Evolutionary conservation across 441 rosid species (phyloP), one percentile per base, ranked within the genome.

Genomic region (Pelargonium fulgidum): DNA sequence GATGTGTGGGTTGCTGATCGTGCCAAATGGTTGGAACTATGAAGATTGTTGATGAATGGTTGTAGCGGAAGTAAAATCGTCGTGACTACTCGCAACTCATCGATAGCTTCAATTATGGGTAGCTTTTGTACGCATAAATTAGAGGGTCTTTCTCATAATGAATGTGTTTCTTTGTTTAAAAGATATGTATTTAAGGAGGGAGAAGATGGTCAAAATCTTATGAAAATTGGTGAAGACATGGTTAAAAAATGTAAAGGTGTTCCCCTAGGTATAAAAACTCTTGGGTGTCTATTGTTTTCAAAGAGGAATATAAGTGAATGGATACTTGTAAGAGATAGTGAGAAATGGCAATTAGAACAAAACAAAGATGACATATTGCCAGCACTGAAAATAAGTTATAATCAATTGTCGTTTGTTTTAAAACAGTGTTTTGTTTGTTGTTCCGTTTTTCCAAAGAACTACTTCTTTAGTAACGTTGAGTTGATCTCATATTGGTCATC

Each of bases 381-480:
- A 0, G 62, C 29, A 0, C 29, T 48, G 8, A 14, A 68, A 16
- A 54, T 68, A 14, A 56, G 71, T 11, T 68, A 29, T 11, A 16
- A 68, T 36, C 62, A 13, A 5, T n/a, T 68, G 63, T 63, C 70
- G 1, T 50, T 1, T 13, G 45, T 22, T 0, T 52, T 68, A 16
- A 54, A 68, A 68, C 64, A 16, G 33, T 68, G 71, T 33, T 68
- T 68, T 29, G 48, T 48, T 0, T 68, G 2, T 19, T 68, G 71
- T 36, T 68, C 71, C 0, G 36, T 58, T 52, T 56, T 68, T 20
- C 65, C 65, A 0, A 58, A 68, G 24, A 39, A 41, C 39, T 17
- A 56, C 8, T 14, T 9, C 10, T 56, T 56, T 10, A 11, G 17
- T 1, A 58, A 19, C 4, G 9, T 5, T 2, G 2, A 8, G 17